Percentiles rank a stretch among this genome's conserved stretches.
Evolutionary conservation across 768 basidiomycete species (phyloP).

Genomic region (Amyloporia xantha): DNA sequence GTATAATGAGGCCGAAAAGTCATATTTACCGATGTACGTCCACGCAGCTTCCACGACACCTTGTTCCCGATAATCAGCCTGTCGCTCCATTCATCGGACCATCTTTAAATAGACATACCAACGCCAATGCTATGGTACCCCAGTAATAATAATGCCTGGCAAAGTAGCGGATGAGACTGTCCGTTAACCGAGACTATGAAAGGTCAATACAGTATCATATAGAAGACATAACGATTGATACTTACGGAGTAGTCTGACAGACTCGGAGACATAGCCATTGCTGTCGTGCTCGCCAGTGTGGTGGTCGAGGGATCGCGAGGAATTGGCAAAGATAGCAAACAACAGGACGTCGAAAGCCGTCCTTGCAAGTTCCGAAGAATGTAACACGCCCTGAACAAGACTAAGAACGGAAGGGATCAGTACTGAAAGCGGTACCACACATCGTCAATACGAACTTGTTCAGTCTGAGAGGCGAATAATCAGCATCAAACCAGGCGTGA

Average conservation of each 20-base stretch:
- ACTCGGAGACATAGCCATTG: background rate
- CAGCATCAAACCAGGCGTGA: background rate
- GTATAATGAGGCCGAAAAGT: background rate
- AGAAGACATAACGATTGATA: background rate
- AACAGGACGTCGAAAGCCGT: background rate
- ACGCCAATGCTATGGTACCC: background rate
- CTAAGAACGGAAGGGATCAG: background rate
- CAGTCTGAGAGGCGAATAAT: background rate
- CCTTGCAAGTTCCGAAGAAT: background rate
- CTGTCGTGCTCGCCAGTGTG: background rate
- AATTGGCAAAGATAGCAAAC: background rate
- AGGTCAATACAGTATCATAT: background rate
- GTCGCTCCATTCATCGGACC: background rate
- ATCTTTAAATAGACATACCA: background rate
- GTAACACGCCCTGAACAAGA: background rate
- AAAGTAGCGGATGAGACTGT: background rate
- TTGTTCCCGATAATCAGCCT: background rate
- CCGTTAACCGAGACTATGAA: background rate
- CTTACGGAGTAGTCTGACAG: constrained; percentile 1
- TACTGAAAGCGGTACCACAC: background rate
- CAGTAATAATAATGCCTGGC: constrained; percentile 3
- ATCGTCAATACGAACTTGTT: background rate
- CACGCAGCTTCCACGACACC: constrained; percentile 1
- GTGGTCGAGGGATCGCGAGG: background rate
- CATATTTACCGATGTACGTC: constrained; percentile 1